Base-by-base conservation (phyloP, 2,329 filamentous ascomycete species). In the Lasiodiplodia citricola region DNA sequence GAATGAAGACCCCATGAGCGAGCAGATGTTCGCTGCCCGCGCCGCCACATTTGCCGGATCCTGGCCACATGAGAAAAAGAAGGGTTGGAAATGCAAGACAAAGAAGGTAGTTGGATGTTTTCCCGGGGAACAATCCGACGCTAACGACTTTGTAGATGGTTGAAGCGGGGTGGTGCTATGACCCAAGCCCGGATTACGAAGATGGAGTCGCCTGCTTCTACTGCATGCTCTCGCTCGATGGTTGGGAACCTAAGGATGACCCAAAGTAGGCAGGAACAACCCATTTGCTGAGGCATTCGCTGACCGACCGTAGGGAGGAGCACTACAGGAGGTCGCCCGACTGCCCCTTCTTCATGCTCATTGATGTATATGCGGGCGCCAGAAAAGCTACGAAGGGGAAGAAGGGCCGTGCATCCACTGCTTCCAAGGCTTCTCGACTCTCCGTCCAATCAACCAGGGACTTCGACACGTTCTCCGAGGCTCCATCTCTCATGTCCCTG, bases 151-250 rank as follows among this genome's bases (percentile, higher is more conserved):
- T 13, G 16, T n/a, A 96, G 90, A 90, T 98, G 83, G 93, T 93
- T 41, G 92, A 95, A 72, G 92, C 93, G 35, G 96, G 96, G 13
- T 99, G 95, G 94, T 94, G 92, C 77, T 97, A 94, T 80, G 96
- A 94, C 28, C 94, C 96, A 0, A 92, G 89, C 6, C 82, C 88
- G 54, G 93, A 95, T 54, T 93, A 90, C 14, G 91, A 96, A 72
- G 96, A 99, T 79, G 92, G 95, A 82, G 92, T 93, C 11, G 96
- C 92, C 13, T 99, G 96, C 78, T 87, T 92, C 35, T 97, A 98
- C 81, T 99, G 96, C 82, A 89, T 92, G 68, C 82, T 98, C 18
- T 93, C 91, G 13, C 86, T 99, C 13, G 95, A 98, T 79, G 94
- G 94, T 7, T 99, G 96, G 96, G 96, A 98, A 77, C 91, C 91